Evolutionary conservation across 805 yeast species (phyloP).

Genomic region (Suhomyces emberorum): DNA sequence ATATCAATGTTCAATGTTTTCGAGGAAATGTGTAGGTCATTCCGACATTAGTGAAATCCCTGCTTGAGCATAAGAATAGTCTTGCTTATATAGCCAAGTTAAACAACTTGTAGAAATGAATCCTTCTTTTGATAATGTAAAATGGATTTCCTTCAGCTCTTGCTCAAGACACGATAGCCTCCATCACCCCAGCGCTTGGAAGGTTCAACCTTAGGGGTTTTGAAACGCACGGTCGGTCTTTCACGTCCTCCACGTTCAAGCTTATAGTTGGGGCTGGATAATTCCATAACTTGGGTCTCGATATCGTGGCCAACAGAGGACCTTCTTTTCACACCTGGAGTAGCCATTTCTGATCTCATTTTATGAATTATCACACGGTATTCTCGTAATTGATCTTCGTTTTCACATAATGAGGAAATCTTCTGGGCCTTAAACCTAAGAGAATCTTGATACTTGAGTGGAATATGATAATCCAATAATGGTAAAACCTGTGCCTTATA

Average conservation of each 20-base stretch:
- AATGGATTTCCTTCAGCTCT: too few relatives aligned
- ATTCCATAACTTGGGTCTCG: slow-evolving; percentile 17
- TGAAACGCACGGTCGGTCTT: neutral
- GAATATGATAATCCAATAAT: slow-evolving; percentile 11
- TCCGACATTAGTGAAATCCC: too few relatives aligned
- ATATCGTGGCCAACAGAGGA: slow-evolving; percentile 4
- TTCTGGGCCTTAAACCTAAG: slow-evolving; percentile 37
- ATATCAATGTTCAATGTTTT: too few relatives aligned
- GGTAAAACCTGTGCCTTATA: slow-evolving; percentile 16
- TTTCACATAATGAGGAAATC: slow-evolving; percentile 27
- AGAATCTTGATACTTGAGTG: slow-evolving; percentile 21
- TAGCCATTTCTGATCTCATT: slow-evolving; percentile 40
- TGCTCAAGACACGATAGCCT: too few relatives aligned
- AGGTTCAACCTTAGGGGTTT: too few relatives aligned
- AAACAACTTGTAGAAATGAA: too few relatives aligned
- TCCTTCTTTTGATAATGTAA: too few relatives aligned
- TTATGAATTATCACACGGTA: slow-evolving; percentile 42
- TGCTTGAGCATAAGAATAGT: too few relatives aligned
- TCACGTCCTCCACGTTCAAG: neutral
- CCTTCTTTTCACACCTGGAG: slow-evolving; percentile 29
- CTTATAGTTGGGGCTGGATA: neutral
- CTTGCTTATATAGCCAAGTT: too few relatives aligned
- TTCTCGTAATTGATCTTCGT: slow-evolving; percentile 29
- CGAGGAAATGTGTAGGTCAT: too few relatives aligned
- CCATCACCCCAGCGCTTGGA: too few relatives aligned